Percentiles rank a stretch among this genome's conserved stretches.
Conservation (phyloP, 2,329 filamentous ascomycete species). For the Colletotrichum nymphaeae region DNA sequence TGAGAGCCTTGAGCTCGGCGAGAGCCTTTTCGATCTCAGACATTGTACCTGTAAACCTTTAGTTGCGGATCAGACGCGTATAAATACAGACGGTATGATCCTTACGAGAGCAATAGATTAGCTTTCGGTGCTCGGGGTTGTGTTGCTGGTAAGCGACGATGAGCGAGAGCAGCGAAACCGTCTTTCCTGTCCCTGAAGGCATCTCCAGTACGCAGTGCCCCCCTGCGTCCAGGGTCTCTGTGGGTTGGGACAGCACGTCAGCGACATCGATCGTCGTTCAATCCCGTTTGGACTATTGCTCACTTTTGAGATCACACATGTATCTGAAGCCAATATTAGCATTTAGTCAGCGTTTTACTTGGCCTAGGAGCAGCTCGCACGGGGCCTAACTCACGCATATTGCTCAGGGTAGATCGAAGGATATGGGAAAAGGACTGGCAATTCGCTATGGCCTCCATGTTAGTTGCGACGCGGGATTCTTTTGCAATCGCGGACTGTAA, state of each 20-base stretch:
- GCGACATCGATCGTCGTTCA: neutral
- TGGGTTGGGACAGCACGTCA: neutral
- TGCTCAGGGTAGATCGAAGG: slow-evolving; percentile 70
- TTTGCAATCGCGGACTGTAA: neutral
- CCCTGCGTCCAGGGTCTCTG: slow-evolving; percentile 86
- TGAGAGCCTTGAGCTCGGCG: slow-evolving; percentile 88
- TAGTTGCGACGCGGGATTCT: neutral
- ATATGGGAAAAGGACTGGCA: slow-evolving; percentile 69
- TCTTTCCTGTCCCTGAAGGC: slow-evolving; percentile 99
- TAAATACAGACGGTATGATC: neutral
- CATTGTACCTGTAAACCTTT: slow-evolving; percentile 78
- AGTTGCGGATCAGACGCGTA: neutral
- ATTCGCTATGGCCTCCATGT: slow-evolving; percentile 53
- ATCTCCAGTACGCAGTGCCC: slow-evolving; percentile 98
- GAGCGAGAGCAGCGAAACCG: slow-evolving; percentile 91
- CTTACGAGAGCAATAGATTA: slow-evolving; percentile 95
- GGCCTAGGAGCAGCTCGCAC: neutral
- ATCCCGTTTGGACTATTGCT: slow-evolving; percentile 11
- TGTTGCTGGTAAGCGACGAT: slow-evolving; percentile 97
- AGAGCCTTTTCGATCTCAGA: slow-evolving; percentile 99
- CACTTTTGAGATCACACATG: slow-evolving; percentile 69
- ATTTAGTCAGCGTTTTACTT: slow-evolving; percentile 13
- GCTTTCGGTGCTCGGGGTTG: slow-evolving; percentile 91
- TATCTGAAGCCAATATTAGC: slow-evolving; percentile 50
- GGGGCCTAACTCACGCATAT: slow-evolving; percentile 59